Base-by-base conservation (phyloP, 306 rosid genomes). In the Mimosa pudica region DNA sequence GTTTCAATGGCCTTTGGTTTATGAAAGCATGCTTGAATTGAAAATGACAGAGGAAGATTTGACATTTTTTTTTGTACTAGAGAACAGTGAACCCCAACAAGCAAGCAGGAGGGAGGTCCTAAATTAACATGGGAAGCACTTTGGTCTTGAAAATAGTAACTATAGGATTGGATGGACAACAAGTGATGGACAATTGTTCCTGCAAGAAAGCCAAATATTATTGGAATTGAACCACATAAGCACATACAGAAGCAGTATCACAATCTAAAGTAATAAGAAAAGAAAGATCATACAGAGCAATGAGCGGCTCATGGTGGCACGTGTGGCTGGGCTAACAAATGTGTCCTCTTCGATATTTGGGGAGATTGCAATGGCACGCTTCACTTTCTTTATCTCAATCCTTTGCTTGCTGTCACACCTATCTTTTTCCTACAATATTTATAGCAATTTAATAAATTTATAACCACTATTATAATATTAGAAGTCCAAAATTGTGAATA, bases 61-160 rank as follows among this genome's bases (percentile, higher is more conserved):
- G 93, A 89, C 98, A 94, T 88, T 69, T 76, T 69, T 76, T 76
- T 60, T 24, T 30, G 65, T 58, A 70, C 69, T 79, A 77, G 42
- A 81, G 72, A 62, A 49, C 63, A 70, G 65, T 64, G 62, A 73
- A 74, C 38, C 61, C 73, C 77, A 77, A 75, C 79, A 18, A 35
- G 72, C 64, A 24, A 9, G 70, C 73, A 79, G 71, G 71, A 38
- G 66, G 7, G 42, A 58, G 38, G 18, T 70, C 10, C 7, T 60
- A 13, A 60, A 60, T 18, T 20, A 33, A 24, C 24, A 20, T 60
- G 24, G 65, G 64, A 60, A 18, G 65, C 65, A 20, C 24, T 60
- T 60, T 10, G 65, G 13, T 60, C 36, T 14, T 41, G 33, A 18
- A 3, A 67, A 41, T 38, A 41, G 30, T 42, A 48, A 71, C 48